Percentiles rank a stretch among this genome's conserved stretches.
phyloP scores from a whole-genome alignment of 257 asterid species.

The Dorcoceras hygrometricum region DNA sequence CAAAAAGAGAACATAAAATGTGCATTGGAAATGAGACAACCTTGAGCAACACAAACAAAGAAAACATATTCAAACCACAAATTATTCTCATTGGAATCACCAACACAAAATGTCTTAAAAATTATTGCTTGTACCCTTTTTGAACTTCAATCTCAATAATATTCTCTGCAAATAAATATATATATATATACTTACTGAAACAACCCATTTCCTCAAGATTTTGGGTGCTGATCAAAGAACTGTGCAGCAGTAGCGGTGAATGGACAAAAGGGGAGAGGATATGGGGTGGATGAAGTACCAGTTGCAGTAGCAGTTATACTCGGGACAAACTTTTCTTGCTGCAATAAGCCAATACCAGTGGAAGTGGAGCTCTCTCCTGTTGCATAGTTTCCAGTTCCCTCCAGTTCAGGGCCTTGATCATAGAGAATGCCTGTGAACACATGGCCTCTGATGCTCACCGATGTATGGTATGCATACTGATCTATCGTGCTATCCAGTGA shows the following conservation, averaged over 20 bases:
- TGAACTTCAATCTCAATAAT: neutral
- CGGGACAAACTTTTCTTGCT: conserved; percentile 15
- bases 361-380: conserved; percentile 44
- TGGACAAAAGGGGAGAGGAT: conserved; percentile 7
- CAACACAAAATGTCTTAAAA: neutral
- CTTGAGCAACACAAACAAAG: neutral
- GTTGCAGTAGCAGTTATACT: conserved; percentile 19
- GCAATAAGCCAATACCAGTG: conserved; percentile 20
- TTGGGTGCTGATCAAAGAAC: neutral
- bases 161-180: neutral
- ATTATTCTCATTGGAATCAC: neutral
- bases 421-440: conserved; percentile 72
- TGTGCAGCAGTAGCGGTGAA: neutral
- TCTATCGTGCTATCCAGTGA: conserved; percentile 66
- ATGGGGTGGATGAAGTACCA: conserved; percentile 29
- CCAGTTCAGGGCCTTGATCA: conserved; percentile 58
- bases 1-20: neutral
- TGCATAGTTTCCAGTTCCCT: conserved; percentile 28
- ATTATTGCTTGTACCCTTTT: neutral
- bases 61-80: neutral
- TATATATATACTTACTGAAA: neutral
- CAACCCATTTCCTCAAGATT: neutral
- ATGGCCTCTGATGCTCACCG: conserved; percentile 71
- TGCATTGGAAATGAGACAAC: neutral
- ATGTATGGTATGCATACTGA: conserved; percentile 72